Base-by-base conservation (phyloP, 495 filamentous ascomycete genomes). In the Jackrogersella minutella region DNA sequence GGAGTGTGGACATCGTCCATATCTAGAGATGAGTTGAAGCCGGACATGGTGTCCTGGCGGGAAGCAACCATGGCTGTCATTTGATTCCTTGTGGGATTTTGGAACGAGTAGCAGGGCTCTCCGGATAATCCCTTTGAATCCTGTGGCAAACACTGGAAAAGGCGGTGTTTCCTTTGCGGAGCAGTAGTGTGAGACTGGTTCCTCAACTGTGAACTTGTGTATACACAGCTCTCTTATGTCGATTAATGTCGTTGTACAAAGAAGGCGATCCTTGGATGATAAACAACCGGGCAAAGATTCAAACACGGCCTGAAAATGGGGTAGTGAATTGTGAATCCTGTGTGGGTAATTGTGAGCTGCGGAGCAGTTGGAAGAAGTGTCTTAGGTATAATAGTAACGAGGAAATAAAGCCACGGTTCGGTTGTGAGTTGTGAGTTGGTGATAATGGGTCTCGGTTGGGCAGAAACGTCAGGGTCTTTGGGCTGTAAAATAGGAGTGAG, bases 1-100 rank as follows among this genome's bases (percentile, higher is more conserved):
- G 80, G 81, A 70, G 79, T 80, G 72, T 81, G 79, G 73, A 82
- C 79, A 74, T 83, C 80, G 64, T 83, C 81, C 74, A 81, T 73
- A 55, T 74, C 70, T 82, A 80, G 72, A 76, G 60, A 68, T 79
- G 76, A 72, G 58, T 76, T 81, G 75, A 70, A 82, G 69, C 75
- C 75, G 74, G 80, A 73, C 81, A 83, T 82, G 67, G 62, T 80
- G 58, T 79, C 75, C 69, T 64, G 73, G 72, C 75, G 75, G 73
- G 77, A 62, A 66, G 78, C 62, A 78, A 79, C 74, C 76, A 79
- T 70, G 73, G 78, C 70, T 77, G 75, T 77, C 78, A 79, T 77
- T 77, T 46, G 41, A 61, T 56, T 68, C 69, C 66, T 44, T 56
- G 46, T 69, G 72, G 72, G 17, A 68, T 57, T 16, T 21, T 43